Base-by-base conservation (phyloP, 2,329 filamentous ascomycete genomes). In the Pseudogymnoascus sp. region DNA sequence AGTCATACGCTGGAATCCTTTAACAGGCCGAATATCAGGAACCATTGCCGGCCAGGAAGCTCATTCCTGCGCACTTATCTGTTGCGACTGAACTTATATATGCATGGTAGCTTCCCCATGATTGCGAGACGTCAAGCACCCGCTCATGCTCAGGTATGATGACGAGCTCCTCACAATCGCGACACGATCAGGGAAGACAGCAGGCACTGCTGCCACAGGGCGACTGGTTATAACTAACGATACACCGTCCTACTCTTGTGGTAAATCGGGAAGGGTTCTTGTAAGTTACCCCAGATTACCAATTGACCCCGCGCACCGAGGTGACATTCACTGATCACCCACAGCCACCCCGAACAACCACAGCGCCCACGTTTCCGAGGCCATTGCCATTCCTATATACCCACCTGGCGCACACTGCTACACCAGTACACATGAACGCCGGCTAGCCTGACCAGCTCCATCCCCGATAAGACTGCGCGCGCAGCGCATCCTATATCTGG, bases 61-160 rank as follows among this genome's bases (percentile, higher is more conserved):
- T 6, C n/a, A n/a, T 19, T 33, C 49, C n/a, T 55, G 49, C 49
- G 49, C 49, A 49, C 28, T 16, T 42, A 19, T 55, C 45, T 6
- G n/a, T 16, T 55, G 45, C 45, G 45, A 33, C 49, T 55, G 9
- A 30, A 33, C 49, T 55, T 55, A 33, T 19, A 16, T 16, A n/a
- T 55, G 49, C 49, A 55, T 55, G 49, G 49, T 55, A 55, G 49
- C 49, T 55, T 55, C 49, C 49, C 49, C 49, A 55, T 55, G 49
- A 33, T 55, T 28, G 49, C 49, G 28, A 55, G 49, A 55, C 49
- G 49, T 55, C 49, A 55, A 35, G 49, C 49, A 55, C 28, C 49
- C 11, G 49, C 28, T 55, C 49, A 55, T 55, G 49, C 28, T 55
- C 49, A 55, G 49, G 49, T 55, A 55, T 55, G 28, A 55, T 55